A percentile compares a stretch with the other conserved stretches of the same genome.
Evolutionary conservation across 2,329 filamentous ascomycete genomes (phyloP).

Genomic region (Meredithiella fracta): DNA sequence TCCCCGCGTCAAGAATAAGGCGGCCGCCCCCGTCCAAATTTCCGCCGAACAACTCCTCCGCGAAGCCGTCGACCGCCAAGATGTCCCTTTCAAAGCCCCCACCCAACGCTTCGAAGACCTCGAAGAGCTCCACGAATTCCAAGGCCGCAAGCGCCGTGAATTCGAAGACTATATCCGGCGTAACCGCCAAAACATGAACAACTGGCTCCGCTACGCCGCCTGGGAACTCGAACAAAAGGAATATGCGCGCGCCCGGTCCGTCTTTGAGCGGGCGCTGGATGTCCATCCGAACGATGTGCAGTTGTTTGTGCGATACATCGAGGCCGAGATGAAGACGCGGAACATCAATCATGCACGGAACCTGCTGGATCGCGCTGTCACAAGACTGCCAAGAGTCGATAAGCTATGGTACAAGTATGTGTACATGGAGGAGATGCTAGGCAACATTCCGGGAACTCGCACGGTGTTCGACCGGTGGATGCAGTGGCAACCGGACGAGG

Average conservation of each 20-base stretch:
- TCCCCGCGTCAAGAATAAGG: slow-evolving; percentile 97
- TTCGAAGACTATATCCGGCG: slow-evolving; percentile 96
- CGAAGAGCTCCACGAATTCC: slow-evolving; percentile 94
- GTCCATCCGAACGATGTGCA: slow-evolving; percentile 74
- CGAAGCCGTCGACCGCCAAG: slow-evolving; percentile 92
- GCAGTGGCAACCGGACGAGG: slow-evolving; percentile 93
- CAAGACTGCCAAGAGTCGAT: slow-evolving; percentile 75
- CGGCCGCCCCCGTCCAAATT: slow-evolving; percentile 75
- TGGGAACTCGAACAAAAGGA: slow-evolving; percentile 99
- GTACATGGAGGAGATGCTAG: slow-evolving; percentile 95
- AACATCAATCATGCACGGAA: slow-evolving; percentile 97
- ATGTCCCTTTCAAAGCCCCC: slow-evolving; percentile 70
- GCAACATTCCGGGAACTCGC: slow-evolving; percentile 78
- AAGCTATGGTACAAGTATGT: slow-evolving; percentile 99
- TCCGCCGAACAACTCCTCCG: slow-evolving; percentile 92
- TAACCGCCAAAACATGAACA: slow-evolving; percentile 91
- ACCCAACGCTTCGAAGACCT: slow-evolving; percentile 91
- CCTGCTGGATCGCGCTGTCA: slow-evolving; percentile 84
- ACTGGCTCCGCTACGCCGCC: slow-evolving; percentile 94
- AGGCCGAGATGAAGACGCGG: slow-evolving; percentile 80
- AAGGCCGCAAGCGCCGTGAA: slow-evolving; percentile 87
- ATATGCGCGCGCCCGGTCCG: slow-evolving; percentile 72
- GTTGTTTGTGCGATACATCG: slow-evolving; percentile 85
- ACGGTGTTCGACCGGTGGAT: slow-evolving; percentile 98
- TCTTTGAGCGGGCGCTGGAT: slow-evolving; percentile 90